A percentile compares a stretch with the other conserved stretches of the same genome.
These are phyloP conservation scores for Boletus semigastroideus DNA, from an alignment of 1,284 basidiomycete genomes.

Conservation along the genomic window DNA sequence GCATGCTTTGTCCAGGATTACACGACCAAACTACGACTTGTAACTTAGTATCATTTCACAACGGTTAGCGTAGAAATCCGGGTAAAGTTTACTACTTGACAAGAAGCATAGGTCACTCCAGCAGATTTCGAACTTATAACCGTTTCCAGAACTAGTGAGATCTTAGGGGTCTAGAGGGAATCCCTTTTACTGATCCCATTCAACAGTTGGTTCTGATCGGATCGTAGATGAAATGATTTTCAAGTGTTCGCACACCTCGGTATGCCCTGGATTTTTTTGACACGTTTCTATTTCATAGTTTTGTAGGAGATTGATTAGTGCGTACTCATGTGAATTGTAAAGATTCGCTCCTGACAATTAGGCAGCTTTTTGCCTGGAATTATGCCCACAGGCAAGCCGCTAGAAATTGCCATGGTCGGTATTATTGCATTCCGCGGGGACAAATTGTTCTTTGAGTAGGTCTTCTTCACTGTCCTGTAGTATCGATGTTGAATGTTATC, in stretches of 20 bases:
- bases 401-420: constrained; percentile 50
- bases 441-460: constrained; percentile 52
- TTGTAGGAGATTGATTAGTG: constrained; percentile 48
- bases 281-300: constrained; percentile 6
- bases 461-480: not conserved
- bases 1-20: not conserved
- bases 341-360: constrained; percentile 2
- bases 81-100: constrained; percentile 3
- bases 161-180: not conserved
- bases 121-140: constrained; percentile 42
- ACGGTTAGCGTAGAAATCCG: constrained; percentile 20
- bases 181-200: constrained; percentile 1
- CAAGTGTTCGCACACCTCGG: constrained; percentile 45
- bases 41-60: constrained; percentile 48
- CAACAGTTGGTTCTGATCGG: constrained; percentile 44
- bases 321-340: constrained; percentile 6
- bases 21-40: not conserved
- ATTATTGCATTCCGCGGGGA: constrained; percentile 53
- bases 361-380: constrained; percentile 43
- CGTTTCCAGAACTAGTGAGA: constrained; percentile 43
- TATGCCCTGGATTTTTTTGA: constrained; percentile 14
- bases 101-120: constrained; percentile 38
- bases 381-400: constrained; percentile 44
- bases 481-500: not conserved
- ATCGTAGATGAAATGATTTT: constrained; percentile 50